These are phyloP conservation scores for Pachyrhizus erosus DNA, from an alignment of 306 rosid species.

Conservation along the genomic window DNA sequence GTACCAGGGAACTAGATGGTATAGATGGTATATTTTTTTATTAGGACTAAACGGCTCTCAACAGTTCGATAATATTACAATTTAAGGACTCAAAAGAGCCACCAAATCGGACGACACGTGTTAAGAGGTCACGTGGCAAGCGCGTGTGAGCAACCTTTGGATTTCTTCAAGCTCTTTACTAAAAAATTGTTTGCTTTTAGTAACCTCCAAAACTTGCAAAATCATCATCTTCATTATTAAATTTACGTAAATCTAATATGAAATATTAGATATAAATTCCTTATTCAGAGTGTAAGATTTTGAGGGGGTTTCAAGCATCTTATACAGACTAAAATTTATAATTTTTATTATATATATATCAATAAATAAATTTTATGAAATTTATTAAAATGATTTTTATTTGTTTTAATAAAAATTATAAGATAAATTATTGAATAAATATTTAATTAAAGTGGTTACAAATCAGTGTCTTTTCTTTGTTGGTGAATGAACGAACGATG, in stretches of 20 bases:
- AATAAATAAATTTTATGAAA: too few relatives aligned
- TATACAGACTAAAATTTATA: too few relatives aligned
- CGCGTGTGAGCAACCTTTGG: not conserved
- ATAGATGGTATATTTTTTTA: not conserved
- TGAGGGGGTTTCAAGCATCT: not conserved
- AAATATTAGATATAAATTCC: too few relatives aligned
- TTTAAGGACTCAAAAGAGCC: not conserved
- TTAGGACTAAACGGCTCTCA: constrained; percentile 10
- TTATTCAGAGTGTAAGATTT: not conserved
- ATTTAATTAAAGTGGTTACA: too few relatives aligned
- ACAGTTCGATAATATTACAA: not conserved
- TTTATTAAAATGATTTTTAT: too few relatives aligned
- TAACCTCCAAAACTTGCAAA: not conserved
- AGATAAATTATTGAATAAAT: too few relatives aligned
- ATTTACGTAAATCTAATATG: not conserved
- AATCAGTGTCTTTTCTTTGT: not conserved
- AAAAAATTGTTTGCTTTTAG: not conserved
- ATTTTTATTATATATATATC: too few relatives aligned
- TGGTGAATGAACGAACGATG: not conserved
- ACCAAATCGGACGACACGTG: not conserved
- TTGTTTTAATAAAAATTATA: too few relatives aligned
- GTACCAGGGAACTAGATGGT: constrained; percentile 29
- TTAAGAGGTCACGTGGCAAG: not conserved
- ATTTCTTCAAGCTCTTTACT: not conserved
- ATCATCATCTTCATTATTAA: not conserved